These are phyloP conservation scores for Penicillium desertorum DNA, from an alignment of 495 filamentous ascomycete genomes.

Conservation along the genomic window DNA sequence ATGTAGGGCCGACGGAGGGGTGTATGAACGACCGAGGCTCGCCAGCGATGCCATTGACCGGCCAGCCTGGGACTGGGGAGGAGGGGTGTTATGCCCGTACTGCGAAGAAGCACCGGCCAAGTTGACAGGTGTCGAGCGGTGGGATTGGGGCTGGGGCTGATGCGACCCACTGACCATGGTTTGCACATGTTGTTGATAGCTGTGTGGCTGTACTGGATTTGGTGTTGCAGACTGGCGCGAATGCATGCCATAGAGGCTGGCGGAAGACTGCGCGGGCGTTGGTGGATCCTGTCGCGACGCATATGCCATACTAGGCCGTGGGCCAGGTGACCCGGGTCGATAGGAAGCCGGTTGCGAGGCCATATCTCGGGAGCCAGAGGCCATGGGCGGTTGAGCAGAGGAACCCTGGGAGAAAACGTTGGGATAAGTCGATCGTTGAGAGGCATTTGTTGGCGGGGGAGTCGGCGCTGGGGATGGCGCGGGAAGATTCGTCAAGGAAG, in stretches of 20 bases:
- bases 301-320: constrained; percentile 36
- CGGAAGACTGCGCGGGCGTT: constrained; percentile 36
- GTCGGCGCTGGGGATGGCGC: constrained; percentile 44
- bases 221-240: constrained; percentile 34
- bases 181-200: constrained; percentile 46
- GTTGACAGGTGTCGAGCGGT: constrained; percentile 36
- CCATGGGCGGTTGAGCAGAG: constrained; percentile 24
- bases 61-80: constrained; percentile 34
- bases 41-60: constrained; percentile 36
- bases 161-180: constrained; percentile 43
- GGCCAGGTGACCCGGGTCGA: constrained; percentile 39
- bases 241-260: constrained; percentile 32
- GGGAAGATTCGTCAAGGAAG: constrained; percentile 29
- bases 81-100: constrained; percentile 43
- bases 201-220: constrained; percentile 23
- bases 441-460: constrained; percentile 36
- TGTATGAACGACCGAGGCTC: constrained; percentile 42
- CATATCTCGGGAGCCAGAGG: constrained; percentile 36
- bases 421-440: constrained; percentile 40
- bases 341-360: constrained; percentile 31
- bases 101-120: constrained; percentile 29
- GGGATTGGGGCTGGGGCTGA: constrained; percentile 31
- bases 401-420: constrained; percentile 35
- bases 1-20: constrained; percentile 40
- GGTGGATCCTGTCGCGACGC: constrained; percentile 36